These are phyloP conservation scores for Picochlorum sp. DNA, from an alignment of 139 green algal genomes.

Conservation along the genomic window DNA sequence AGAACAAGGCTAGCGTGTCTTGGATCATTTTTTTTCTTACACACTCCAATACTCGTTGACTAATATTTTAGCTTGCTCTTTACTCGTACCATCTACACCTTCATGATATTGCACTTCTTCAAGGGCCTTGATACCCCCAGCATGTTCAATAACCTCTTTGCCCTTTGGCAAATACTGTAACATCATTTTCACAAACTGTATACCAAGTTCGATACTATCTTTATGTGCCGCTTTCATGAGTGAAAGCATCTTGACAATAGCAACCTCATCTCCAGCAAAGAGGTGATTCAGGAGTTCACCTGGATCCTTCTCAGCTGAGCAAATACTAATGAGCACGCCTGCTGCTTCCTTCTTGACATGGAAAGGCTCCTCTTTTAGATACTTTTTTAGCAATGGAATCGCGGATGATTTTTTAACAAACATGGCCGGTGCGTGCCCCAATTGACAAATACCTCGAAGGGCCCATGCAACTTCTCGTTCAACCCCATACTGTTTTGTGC, in stretches of 20 bases:
- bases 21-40: too few relatives aligned
- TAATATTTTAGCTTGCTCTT: conserved; percentile 27
- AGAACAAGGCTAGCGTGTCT: not conserved
- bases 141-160: conserved; percentile 24
- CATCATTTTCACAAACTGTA: conserved; percentile 40
- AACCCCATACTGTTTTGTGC: conserved; percentile 14
- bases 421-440: conserved; percentile 12
- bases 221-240: conserved; percentile 32
- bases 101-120: conserved; percentile 35
- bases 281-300: conserved; percentile 24
- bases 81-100: conserved; percentile 12
- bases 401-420: conserved; percentile 14
- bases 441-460: conserved; percentile 14
- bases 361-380: conserved; percentile 29
- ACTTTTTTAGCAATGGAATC: conserved; percentile 16
- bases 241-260: conserved; percentile 25
- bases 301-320: conserved; percentile 13
- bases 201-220: conserved; percentile 31
- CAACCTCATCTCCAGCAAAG: conserved; percentile 23
- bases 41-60: conserved; percentile 39
- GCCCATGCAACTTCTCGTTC: conserved; percentile 32
- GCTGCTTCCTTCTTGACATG: conserved; percentile 44
- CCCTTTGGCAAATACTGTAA: conserved; percentile 28
- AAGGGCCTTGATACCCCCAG: conserved; percentile 40
- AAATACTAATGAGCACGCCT: conserved; percentile 35